phyloP scores from a whole-genome alignment of 2,329 filamentous ascomycete genomes.

The Phyllosticta citrichinensis region DNA sequence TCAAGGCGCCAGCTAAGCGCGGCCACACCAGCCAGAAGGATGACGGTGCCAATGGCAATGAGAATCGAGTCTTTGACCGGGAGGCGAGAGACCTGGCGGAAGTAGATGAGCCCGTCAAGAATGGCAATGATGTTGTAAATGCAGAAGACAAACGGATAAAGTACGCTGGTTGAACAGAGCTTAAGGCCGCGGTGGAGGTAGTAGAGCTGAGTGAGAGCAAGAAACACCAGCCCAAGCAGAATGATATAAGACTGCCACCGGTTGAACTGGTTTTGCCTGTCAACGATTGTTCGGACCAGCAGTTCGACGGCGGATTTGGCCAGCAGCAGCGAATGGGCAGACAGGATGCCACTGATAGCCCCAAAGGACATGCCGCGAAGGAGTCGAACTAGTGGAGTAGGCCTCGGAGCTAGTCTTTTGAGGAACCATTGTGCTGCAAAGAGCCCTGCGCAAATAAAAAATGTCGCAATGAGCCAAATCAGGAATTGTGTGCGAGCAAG shows the following conservation, averaged over 20 bases:
- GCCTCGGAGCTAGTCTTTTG: constrained; percentile 29
- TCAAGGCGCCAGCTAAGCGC: constrained; percentile 89
- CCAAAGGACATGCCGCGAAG: constrained; percentile 80
- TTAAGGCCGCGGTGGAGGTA: constrained; percentile 91
- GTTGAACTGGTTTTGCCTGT: constrained; percentile 85
- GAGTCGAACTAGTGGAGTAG: constrained; percentile 58
- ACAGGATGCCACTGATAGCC: constrained; percentile 78
- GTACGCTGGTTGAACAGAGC: constrained; percentile 85
- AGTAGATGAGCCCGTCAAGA: constrained; percentile 93
- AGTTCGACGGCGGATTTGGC: constrained; percentile 96
- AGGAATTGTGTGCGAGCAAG: constrained; percentile 68
- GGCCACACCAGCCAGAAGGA: constrained; percentile 78
- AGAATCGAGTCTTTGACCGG: constrained; percentile 65
- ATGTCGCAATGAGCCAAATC: constrained; percentile 78
- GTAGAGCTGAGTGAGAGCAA: constrained; percentile 86
- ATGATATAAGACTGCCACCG: constrained; percentile 94
- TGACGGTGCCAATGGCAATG: constrained; percentile 76
- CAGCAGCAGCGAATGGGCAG: constrained; percentile 83
- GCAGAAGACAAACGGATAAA: constrained; percentile 97
- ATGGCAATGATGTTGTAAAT: constrained; percentile 99
- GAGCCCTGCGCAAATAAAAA: constrained; percentile 59
- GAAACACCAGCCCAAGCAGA: constrained; percentile 64
- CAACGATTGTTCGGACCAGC: constrained; percentile 74
- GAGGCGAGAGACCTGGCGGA: constrained; percentile 75
- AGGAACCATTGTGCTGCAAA: constrained; percentile 39